Conservation (phyloP, 768 basidiomycete genomes). For the Pilatotrama ljubarskyi region DNA sequence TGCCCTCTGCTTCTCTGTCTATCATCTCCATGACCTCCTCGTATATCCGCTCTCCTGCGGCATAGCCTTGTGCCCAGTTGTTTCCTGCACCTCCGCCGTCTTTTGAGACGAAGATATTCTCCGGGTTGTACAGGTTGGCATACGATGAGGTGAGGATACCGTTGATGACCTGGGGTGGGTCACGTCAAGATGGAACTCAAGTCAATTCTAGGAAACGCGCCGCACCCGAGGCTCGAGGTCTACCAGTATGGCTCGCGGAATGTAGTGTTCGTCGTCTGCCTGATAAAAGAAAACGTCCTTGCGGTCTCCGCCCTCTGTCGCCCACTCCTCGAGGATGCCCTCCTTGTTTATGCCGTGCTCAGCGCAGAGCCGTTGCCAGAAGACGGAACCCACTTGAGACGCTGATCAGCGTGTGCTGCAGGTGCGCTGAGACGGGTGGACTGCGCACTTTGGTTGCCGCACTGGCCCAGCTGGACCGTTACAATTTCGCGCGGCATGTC, state of each 20-base stretch:
- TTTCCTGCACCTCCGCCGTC: slow-evolving; percentile 99
- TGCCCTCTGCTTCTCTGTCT: slow-evolving; percentile 96
- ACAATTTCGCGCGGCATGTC: slow-evolving; percentile 83
- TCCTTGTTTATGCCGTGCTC: slow-evolving; percentile 98
- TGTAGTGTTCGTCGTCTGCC: slow-evolving; percentile 99
- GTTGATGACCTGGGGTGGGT: slow-evolving; percentile 78
- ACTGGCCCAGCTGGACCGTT: slow-evolving; percentile 85
- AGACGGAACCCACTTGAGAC: slow-evolving; percentile 87
- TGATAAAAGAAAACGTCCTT: slow-evolving; percentile 99
- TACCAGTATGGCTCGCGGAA: slow-evolving; percentile 93
- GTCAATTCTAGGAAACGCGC: slow-evolving; percentile 28
- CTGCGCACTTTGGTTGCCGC: slow-evolving; percentile 83
- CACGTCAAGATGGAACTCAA: not conserved
- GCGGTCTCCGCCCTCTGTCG: slow-evolving; percentile 90
- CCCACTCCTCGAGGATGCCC: slow-evolving; percentile 96
- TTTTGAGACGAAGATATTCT: slow-evolving; percentile 94
- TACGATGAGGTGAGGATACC: slow-evolving; percentile 88
- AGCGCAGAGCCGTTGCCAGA: slow-evolving; percentile 97
- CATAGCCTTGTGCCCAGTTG: slow-evolving; percentile 97
- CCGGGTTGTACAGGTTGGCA: slow-evolving; percentile 92
- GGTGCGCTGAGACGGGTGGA: slow-evolving; percentile 20
- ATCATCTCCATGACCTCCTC: slow-evolving; percentile 99
- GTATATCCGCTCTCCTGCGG: slow-evolving; percentile 86
- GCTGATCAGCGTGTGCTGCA: slow-evolving; percentile 20
- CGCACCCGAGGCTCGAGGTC: slow-evolving; percentile 93